Base-by-base conservation (phyloP, 78 protist species). In the Dictyostelium brefeldianum region DNA sequence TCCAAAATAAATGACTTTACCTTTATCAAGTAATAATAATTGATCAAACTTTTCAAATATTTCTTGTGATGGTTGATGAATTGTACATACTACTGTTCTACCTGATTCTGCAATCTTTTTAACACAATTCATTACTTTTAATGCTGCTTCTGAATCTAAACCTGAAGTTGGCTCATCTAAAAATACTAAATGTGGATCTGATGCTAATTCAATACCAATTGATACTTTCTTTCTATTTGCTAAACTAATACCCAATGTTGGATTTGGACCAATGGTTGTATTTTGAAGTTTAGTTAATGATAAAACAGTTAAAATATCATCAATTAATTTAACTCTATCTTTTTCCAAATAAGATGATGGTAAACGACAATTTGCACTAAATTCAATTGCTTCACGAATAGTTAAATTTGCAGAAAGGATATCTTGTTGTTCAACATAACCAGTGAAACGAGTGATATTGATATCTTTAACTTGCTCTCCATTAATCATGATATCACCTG, bases 91-190 rank as follows among this genome's bases (percentile, higher is more conserved):
- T 5, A 96, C 90, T 31, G 93, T 85, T 47, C 89, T 50, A 27
- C 83, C 83, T 31, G 75, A 41, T 11, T 69, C 54, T 8, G 93
- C 93, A 46, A 94, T 59, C 43, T 77, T 64, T 11, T 74, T 41
- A 20, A 96, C 83, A 17, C 62, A 62, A 31, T 77, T 62, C 74
- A 83, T 80, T 7, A 96, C 90, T n/a, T 80, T 77, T 62, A 89
- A 64, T 3, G 97, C 95, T 2, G 91, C 89, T n/a, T 73, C 73
- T 18, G 81, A 51, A 51, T 95, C 97, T 22, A 95, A 80, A 56
- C 97, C 96, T 56, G 81, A 47, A 3, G 95, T 81, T 15, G 97
- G 97, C 78, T 95, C 97, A 70, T 95, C 97, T 8, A 95, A 85
- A 70, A 91, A 95, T 6, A 95, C 89, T 7, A 95, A 53, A 17